Conservation (phyloP, 2,329 filamentous ascomycete species). For the Trichoderma asperellum region DNA sequence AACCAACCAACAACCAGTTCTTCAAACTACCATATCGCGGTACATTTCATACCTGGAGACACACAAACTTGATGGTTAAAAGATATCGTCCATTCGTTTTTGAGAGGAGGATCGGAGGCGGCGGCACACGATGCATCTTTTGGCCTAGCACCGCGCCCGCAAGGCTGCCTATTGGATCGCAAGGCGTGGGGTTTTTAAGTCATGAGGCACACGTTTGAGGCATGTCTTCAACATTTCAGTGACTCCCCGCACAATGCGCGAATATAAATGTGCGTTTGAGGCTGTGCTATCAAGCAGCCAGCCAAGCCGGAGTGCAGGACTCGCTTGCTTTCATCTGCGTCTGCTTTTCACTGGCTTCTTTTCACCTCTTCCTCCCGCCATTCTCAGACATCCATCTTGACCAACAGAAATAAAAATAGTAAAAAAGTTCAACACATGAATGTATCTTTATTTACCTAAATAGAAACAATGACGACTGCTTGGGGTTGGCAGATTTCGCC, state of each 20-base stretch:
- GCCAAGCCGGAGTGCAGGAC: neutral
- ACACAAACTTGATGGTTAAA: neutral
- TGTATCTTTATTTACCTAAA: neutral
- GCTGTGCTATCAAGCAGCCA: neutral
- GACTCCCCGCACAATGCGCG: neutral
- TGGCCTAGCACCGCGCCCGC: neutral
- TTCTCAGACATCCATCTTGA: neutral
- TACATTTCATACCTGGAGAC: neutral
- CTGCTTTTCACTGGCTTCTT: neutral
- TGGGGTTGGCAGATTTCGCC: conserved; percentile 13
- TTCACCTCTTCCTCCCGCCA: neutral
- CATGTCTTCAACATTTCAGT: neutral
- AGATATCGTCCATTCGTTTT: neutral
- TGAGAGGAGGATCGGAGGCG: neutral
- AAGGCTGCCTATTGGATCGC: conserved; percentile 15
- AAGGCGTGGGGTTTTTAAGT: conserved; percentile 1
- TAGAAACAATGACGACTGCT: neutral
- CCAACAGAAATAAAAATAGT: neutral
- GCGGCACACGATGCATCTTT: conserved; percentile 15
- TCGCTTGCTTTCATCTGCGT: neutral
- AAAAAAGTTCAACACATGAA: neutral
- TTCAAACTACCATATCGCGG: neutral
- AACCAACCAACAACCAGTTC: neutral
- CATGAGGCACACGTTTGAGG: conserved; percentile 6
- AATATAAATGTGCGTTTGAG: neutral